These are phyloP conservation scores for Tricholoma flavovirens DNA, from an alignment of 768 basidiomycete genomes.

Conservation along the genomic window DNA sequence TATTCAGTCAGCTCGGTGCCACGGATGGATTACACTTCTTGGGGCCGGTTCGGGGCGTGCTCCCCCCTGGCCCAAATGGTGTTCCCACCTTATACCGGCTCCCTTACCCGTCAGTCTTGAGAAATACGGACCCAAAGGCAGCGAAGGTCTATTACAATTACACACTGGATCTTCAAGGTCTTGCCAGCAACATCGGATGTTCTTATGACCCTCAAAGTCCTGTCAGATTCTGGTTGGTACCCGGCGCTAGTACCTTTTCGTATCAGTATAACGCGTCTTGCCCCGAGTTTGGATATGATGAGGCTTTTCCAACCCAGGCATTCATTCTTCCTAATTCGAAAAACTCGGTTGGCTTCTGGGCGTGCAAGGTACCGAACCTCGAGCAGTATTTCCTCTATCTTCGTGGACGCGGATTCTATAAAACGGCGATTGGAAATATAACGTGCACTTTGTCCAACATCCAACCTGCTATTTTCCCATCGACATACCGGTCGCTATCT, in stretches of 20 bases:
- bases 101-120: not conserved
- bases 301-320: not conserved
- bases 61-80: conserved; percentile 22
- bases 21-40: conserved; percentile 17
- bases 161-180: conserved; percentile 19
- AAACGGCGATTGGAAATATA: conserved; percentile 10
- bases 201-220: conserved; percentile 6
- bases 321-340: not conserved
- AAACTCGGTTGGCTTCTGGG: conserved; percentile 12
- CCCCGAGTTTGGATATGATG: not conserved
- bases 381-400: conserved; percentile 13
- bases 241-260: not conserved
- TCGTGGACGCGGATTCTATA: conserved; percentile 5
- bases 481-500: conserved; percentile 8
- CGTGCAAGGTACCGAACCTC: conserved; percentile 5
- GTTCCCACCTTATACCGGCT: not conserved
- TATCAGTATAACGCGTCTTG: not conserved
- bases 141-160: conserved; percentile 16
- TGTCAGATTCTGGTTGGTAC: not conserved
- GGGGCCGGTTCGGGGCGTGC: conserved; percentile 19
- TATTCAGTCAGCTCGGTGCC: conserved; percentile 14
- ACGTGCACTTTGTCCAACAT: conserved; percentile 15
- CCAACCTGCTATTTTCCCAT: conserved; percentile 12
- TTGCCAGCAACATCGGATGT: conserved; percentile 16
- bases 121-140: not conserved